Conservation (phyloP, 768 basidiomycete species). For the Suillus fuscotomentosus region DNA sequence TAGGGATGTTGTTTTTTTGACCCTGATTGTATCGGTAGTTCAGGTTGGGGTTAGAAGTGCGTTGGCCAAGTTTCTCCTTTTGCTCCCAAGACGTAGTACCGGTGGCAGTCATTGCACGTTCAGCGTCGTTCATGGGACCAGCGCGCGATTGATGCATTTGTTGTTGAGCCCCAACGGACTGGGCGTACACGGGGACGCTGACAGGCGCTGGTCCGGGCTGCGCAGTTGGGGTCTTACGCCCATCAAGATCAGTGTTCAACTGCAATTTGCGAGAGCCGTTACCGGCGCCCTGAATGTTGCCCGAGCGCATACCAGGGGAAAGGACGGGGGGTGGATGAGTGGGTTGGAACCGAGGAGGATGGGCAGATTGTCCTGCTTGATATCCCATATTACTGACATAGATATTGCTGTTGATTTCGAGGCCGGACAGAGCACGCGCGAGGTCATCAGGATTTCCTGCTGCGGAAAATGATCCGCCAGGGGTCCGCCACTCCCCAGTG, state of each 20-base stretch:
- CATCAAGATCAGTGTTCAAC: conserved; percentile 62
- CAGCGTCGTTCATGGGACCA: conserved; percentile 27
- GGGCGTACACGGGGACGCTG: conserved; percentile 46
- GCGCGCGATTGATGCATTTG: conserved; percentile 36
- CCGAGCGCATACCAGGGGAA: conserved; percentile 40
- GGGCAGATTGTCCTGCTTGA: conserved; percentile 51
- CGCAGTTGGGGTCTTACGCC: conserved; percentile 57
- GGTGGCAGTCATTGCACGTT: conserved; percentile 36
- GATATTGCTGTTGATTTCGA: conserved; percentile 52
- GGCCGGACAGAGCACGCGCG: conserved; percentile 64
- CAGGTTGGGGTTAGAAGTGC: conserved; percentile 69
- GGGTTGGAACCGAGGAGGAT: conserved; percentile 70
- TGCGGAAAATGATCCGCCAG: conserved; percentile 33
- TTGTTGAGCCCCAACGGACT: conserved; percentile 35
- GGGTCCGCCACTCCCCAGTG: conserved; percentile 57
- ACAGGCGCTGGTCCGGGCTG: conserved; percentile 46
- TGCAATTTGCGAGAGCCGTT: conserved; percentile 49
- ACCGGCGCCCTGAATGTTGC: conserved; percentile 33
- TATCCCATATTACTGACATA: conserved; percentile 28
- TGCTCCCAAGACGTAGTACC: conserved; percentile 58
- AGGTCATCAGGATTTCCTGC: conserved; percentile 65
- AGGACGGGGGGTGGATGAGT: conserved; percentile 47
- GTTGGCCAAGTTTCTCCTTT: conserved; percentile 54
- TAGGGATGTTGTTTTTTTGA: conserved; percentile 48
- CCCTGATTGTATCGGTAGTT: conserved; percentile 53